Evolutionary conservation across 345 rosid genomes (phyloP).

Genomic region (Rubroshorea leprosula): DNA sequence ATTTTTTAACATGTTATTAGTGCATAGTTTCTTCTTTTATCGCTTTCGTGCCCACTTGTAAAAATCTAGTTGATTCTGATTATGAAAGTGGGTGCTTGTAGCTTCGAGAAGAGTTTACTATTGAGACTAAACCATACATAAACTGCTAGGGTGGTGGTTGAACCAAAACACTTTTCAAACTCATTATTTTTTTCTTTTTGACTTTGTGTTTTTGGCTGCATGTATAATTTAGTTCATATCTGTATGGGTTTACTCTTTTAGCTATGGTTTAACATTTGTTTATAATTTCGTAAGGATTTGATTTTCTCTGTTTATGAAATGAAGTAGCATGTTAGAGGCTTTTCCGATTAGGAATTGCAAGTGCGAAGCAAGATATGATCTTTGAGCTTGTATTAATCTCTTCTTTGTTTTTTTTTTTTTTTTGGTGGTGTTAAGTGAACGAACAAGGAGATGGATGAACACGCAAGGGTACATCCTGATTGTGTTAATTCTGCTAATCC

Average conservation of each 20-base stretch:
- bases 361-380: no score
- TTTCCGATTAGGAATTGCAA: no score
- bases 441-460: conserved; percentile 11
- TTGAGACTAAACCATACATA: neutral
- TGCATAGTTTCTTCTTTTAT: no score
- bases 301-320: no score
- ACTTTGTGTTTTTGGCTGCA: neutral
- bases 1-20: no score
- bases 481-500: conserved; percentile 58
- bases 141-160: neutral
- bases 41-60: no score
- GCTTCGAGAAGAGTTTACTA: neutral
- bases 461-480: conserved; percentile 34
- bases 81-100: neutral
- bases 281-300: no score
- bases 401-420: neutral
- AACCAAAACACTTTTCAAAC: neutral
- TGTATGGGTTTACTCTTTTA: no score
- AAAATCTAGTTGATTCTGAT: no score
- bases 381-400: neutral
- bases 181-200: neutral
- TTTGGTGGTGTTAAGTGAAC: conserved; percentile 1
- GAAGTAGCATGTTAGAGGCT: neutral
- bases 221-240: no score
- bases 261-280: no score